Evolutionary conservation across 192 early-diverging fungal species (phyloP).

Genomic region (Kappamyces sp.): DNA sequence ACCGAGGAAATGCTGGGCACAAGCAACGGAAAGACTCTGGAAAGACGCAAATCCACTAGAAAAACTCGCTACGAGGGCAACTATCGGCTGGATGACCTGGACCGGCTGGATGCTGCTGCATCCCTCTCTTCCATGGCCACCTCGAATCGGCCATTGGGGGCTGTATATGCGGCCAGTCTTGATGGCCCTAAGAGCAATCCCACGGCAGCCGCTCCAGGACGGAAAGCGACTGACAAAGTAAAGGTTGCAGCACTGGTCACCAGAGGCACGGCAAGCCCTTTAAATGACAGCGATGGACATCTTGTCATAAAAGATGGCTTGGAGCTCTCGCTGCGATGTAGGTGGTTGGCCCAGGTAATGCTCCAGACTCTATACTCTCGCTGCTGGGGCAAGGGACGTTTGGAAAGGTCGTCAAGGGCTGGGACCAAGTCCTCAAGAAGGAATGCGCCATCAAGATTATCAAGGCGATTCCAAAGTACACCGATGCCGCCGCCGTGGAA

Average conservation of each 20-base stretch:
- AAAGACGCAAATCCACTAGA: no score
- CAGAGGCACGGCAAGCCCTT: background rate
- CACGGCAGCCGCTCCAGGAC: conserved; percentile 3
- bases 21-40: no score
- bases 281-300: conserved; percentile 13
- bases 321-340: conserved; percentile 1
- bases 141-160: background rate
- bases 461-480: conserved; percentile 87
- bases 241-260: background rate
- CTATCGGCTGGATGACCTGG: conserved; percentile 47
- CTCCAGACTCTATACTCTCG: conserved; percentile 70
- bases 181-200: background rate
- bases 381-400: conserved; percentile 95
- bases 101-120: background rate
- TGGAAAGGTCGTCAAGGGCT: conserved; percentile 92
- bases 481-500: conserved; percentile 86
- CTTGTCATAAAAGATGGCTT: conserved; percentile 9
- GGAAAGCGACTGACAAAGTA: conserved; percentile 4
- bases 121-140: conserved; percentile 3
- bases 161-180: background rate
- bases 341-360: background rate
- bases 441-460: conserved; percentile 87
- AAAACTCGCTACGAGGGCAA: conserved; percentile 21
- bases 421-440: conserved; percentile 42
- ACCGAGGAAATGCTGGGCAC: no score